Conservation (phyloP, 257 asterid genomes). For the Fraxinus pennsylvanica region DNA sequence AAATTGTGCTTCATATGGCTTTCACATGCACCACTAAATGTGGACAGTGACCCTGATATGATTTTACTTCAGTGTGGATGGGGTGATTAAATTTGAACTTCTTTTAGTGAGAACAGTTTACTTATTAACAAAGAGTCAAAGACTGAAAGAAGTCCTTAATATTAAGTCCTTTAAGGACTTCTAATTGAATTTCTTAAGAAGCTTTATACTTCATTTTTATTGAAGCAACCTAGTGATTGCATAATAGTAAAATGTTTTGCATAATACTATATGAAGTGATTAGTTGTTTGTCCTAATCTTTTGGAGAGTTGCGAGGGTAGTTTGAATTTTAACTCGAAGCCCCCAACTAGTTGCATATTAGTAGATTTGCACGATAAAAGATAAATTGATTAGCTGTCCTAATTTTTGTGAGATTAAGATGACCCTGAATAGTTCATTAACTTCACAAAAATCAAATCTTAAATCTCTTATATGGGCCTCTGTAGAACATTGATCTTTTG, state of each 20-base stretch:
- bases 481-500: neutral
- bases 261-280: neutral
- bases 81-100: neutral
- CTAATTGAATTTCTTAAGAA: neutral
- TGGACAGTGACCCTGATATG: neutral
- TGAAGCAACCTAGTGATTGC: neutral
- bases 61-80: neutral
- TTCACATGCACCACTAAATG: neutral
- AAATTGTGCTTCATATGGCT: neutral
- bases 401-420: too few relatives aligned
- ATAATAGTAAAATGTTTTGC: neutral
- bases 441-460: too few relatives aligned
- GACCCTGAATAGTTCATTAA: too few relatives aligned
- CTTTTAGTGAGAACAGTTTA: neutral
- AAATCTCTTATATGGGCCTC: neutral
- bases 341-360: too few relatives aligned
- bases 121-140: neutral
- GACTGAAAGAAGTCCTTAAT: neutral
- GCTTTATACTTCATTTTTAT: neutral
- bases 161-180: too few relatives aligned
- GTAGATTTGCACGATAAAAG: too few relatives aligned
- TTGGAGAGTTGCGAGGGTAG: too few relatives aligned
- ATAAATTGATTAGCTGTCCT: too few relatives aligned
- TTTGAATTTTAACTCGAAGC: too few relatives aligned
- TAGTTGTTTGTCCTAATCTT: neutral